Conservation (phyloP, 2,329 filamentous ascomycete species). For the Colletotrichum falcatum region DNA sequence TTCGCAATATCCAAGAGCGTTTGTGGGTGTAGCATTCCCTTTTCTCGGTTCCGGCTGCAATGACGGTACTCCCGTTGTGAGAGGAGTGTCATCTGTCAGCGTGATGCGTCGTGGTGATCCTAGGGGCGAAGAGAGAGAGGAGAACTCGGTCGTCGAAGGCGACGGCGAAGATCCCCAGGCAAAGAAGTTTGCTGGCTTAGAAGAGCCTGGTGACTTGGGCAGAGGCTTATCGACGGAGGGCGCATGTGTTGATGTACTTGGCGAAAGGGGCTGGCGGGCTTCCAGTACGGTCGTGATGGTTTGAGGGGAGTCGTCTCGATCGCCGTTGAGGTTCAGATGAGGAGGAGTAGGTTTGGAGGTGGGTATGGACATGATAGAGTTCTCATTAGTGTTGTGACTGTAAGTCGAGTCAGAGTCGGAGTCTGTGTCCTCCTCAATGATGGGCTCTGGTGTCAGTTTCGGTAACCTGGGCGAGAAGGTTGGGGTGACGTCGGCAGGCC, state of each 20-base stretch:
- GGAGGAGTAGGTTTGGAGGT: conserved; percentile 63
- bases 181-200: conserved; percentile 65
- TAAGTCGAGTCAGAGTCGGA: conserved; percentile 49
- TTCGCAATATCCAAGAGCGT: conserved; percentile 63
- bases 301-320: conserved; percentile 43
- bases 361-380: conserved; percentile 61
- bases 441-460: conserved; percentile 38
- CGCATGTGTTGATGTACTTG: conserved; percentile 40
- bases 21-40: conserved; percentile 57
- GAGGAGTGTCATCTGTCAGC: conserved; percentile 55
- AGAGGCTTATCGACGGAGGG: conserved; percentile 65
- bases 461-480: conserved; percentile 40
- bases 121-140: conserved; percentile 65
- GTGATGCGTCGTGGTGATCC: conserved; percentile 54
- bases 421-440: conserved; percentile 51
- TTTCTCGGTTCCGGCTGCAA: conserved; percentile 47
- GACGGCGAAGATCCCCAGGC: conserved; percentile 63
- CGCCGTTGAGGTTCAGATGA: conserved; percentile 62
- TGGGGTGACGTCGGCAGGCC: conserved; percentile 55
- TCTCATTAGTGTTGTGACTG: conserved; percentile 53
- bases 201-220: conserved; percentile 64
- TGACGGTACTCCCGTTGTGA: conserved; percentile 38
- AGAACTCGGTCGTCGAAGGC: conserved; percentile 63
- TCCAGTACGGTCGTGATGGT: conserved; percentile 44
- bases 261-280: conserved; percentile 17